Evolutionary conservation across 805 yeast genomes (phyloP).

Genomic region (Candida lessepsii): DNA sequence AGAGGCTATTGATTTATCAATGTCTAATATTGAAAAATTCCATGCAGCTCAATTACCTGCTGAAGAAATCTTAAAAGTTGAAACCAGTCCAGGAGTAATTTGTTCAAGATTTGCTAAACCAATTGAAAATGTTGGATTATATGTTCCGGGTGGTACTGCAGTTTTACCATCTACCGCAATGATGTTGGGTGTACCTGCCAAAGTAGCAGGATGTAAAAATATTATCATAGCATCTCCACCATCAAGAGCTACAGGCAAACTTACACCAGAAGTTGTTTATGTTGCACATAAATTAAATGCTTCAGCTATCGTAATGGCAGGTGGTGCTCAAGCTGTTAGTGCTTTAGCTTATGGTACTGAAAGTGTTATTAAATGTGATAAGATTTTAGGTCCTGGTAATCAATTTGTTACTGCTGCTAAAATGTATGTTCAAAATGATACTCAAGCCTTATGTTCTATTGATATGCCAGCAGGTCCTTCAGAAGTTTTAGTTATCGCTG

Average conservation of each 20-base stretch:
- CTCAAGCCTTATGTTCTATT: slow-evolving; percentile 90
- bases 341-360: slow-evolving; percentile 99
- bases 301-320: slow-evolving; percentile 84
- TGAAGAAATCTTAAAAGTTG: slow-evolving; percentile 70
- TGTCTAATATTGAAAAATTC: slow-evolving; percentile 84
- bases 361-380: slow-evolving; percentile 88
- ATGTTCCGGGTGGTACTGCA: slow-evolving; percentile 99
- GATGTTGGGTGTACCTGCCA: slow-evolving; percentile 98
- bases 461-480: slow-evolving; percentile 99
- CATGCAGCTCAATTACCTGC: slow-evolving; percentile 88
- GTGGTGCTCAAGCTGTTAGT: slow-evolving; percentile 99
- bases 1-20: slow-evolving; percentile 84
- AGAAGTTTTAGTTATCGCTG: slow-evolving; percentile 96
- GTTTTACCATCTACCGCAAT: slow-evolving; percentile 96
- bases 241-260: slow-evolving; percentile 77
- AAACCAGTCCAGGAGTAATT: slow-evolving; percentile 89
- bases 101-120: slow-evolving; percentile 96
- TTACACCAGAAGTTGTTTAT: slow-evolving; percentile 96
- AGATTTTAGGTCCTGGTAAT: slow-evolving; percentile 98
- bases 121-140: slow-evolving; percentile 90
- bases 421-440: slow-evolving; percentile 95
- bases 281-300: slow-evolving; percentile 97
- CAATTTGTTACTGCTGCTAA: slow-evolving; percentile 99
- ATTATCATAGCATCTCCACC: slow-evolving; percentile 96
- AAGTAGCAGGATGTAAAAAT: slow-evolving; percentile 94